phyloP scores from a whole-genome alignment of 2,329 filamentous ascomycete species.

The Nemania sp. region DNA sequence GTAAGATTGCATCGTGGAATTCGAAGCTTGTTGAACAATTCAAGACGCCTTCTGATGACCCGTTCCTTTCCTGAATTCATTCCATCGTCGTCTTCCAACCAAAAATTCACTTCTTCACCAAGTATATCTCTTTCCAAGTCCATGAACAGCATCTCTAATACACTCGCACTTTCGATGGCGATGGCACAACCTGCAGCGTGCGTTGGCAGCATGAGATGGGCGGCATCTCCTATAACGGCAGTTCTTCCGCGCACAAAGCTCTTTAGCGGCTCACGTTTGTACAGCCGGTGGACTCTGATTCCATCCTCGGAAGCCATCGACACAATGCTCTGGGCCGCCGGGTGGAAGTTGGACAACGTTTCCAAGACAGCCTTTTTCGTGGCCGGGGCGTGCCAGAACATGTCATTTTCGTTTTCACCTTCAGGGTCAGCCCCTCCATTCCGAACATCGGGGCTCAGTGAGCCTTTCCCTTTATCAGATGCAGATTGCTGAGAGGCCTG shows the following conservation, averaged over 20 bases:
- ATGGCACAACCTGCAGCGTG: slow-evolving; percentile 24
- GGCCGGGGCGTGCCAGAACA: slow-evolving; percentile 16
- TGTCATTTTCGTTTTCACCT: neutral
- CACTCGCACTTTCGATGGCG: slow-evolving; percentile 25
- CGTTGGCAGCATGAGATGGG: slow-evolving; percentile 29
- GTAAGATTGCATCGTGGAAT: slow-evolving; percentile 28
- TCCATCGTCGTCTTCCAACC: neutral
- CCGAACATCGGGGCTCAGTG: neutral
- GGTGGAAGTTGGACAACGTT: slow-evolving; percentile 24
- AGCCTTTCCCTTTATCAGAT: neutral
- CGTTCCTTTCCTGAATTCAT: slow-evolving; percentile 1
- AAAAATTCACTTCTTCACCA: neutral
- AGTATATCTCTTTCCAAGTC: neutral
- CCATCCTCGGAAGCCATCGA: slow-evolving; percentile 27
- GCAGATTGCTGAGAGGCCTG: neutral
- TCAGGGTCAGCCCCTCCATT: neutral
- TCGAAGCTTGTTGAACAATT: slow-evolving; percentile 25
- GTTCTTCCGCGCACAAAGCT: slow-evolving; percentile 27
- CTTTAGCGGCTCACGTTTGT: slow-evolving; percentile 21
- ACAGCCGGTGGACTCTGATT: slow-evolving; percentile 24
- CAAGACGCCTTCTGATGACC: slow-evolving; percentile 16
- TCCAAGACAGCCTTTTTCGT: slow-evolving; percentile 14
- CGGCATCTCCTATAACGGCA: slow-evolving; percentile 24
- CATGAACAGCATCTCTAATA: slow-evolving; percentile 21
- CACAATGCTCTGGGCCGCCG: slow-evolving; percentile 15